Evolutionary conservation across 164 flowering plant genomes (phyloP).

Genomic region (Echeveria elegans): DNA sequence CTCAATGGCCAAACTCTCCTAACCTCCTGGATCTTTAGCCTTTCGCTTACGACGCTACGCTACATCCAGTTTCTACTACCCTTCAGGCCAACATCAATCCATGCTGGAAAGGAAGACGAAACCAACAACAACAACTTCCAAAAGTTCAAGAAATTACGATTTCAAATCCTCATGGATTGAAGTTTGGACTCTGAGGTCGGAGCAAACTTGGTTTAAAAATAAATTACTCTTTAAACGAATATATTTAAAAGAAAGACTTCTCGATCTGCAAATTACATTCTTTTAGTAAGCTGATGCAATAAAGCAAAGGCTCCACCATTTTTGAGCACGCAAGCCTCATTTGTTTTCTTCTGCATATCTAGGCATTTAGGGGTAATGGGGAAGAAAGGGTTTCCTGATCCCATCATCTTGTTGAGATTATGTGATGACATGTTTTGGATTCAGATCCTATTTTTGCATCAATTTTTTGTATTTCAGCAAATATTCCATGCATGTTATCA

Average conservation of each 20-base stretch:
- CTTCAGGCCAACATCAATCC: too few species aligned
- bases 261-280: neutral
- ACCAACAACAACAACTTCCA: too few species aligned
- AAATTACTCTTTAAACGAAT: neutral
- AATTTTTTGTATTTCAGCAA: neutral
- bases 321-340: neutral
- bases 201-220: neutral
- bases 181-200: too few species aligned
- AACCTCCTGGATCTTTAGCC: neutral
- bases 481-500: neutral
- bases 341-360: slow-evolving; percentile 1
- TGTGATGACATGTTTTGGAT: neutral
- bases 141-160: too few species aligned
- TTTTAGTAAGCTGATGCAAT: neutral
- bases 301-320: neutral
- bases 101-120: too few species aligned
- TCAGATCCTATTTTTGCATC: neutral
- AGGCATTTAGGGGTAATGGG: neutral
- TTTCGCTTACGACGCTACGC: neutral
- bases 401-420: neutral
- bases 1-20: slow-evolving; percentile 4
- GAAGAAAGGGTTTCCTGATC: neutral
- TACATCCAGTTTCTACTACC: neutral
- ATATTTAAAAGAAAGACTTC: neutral
- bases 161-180: too few species aligned